phyloP scores from a whole-genome alignment of 2,329 filamentous ascomycete species.

The Phialophora tarda region DNA sequence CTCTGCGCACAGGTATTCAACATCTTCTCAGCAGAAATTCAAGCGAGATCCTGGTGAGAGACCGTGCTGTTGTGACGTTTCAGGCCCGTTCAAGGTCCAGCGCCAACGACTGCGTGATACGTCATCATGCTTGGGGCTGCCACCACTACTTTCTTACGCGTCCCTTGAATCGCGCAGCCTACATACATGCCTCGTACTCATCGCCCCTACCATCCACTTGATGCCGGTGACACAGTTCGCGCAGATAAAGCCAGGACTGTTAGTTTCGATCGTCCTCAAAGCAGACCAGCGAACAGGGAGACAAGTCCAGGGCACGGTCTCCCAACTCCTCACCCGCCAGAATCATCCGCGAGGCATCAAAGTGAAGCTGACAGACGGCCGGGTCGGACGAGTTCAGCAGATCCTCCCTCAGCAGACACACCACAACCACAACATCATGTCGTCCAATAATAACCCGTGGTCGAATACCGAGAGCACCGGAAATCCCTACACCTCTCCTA shows the following conservation, averaged over 20 bases:
- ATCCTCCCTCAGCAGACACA: constrained; percentile 24
- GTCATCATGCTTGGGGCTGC: constrained; percentile 4
- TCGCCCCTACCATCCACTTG: constrained; percentile 10
- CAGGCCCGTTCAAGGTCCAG: background rate
- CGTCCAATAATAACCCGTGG: constrained; percentile 35
- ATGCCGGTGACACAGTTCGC: constrained; percentile 38
- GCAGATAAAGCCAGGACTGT: constrained; percentile 57
- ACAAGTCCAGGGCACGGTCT: constrained; percentile 70
- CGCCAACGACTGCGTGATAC: background rate
- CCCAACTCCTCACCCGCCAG: constrained; percentile 71
- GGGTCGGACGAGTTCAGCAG: constrained; percentile 73
- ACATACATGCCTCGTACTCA: background rate
- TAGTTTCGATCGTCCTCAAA: constrained; percentile 76
- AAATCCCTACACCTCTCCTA: constrained; percentile 21
- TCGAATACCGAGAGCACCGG: constrained; percentile 26
- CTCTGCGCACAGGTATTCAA: too few relatives aligned
- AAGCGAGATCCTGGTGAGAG: too few relatives aligned
- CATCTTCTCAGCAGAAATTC: too few relatives aligned
- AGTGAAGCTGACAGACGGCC: constrained; percentile 72
- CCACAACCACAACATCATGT: constrained; percentile 22
- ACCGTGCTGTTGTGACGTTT: too few relatives aligned
- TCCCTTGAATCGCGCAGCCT: constrained; percentile 23
- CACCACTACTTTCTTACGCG: background rate
- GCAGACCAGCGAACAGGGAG: constrained; percentile 75
- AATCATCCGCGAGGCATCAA: constrained; percentile 81